Evolutionary conservation across 2,329 filamentous ascomycete species (phyloP).

Genomic region (Orbilia brochopaga): DNA sequence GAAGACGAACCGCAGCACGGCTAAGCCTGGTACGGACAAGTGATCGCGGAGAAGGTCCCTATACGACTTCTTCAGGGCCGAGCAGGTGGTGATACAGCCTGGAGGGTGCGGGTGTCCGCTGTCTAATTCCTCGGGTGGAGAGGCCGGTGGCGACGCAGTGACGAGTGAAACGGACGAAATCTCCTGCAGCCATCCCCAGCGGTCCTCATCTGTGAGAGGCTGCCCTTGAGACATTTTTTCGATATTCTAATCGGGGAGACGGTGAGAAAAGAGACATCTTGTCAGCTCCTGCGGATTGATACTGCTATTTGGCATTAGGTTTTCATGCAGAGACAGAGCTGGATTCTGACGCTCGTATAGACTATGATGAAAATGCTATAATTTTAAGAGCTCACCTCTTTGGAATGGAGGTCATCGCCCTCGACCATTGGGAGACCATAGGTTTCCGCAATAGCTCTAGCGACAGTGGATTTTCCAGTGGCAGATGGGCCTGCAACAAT

Average conservation of each 20-base stretch:
- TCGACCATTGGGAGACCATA: conserved; percentile 48
- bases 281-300: conserved; percentile 6
- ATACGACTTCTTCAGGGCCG: conserved; percentile 73
- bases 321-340: background rate
- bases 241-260: conserved; percentile 65
- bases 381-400: conserved; percentile 23
- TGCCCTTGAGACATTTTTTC: conserved; percentile 87
- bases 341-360: background rate
- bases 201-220: conserved; percentile 87
- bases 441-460: conserved; percentile 31
- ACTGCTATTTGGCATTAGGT: background rate
- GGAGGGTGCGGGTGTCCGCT: conserved; percentile 65
- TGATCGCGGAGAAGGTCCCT: conserved; percentile 39
- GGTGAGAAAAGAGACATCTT: background rate
- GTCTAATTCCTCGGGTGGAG: conserved; percentile 61
- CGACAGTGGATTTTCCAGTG: conserved; percentile 47
- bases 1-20: conserved; percentile 31
- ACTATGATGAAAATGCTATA: background rate
- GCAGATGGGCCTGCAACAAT: conserved; percentile 42
- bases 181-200: conserved; percentile 93
- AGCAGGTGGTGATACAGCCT: conserved; percentile 92
- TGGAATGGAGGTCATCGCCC: conserved; percentile 46
- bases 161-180: conserved; percentile 66
- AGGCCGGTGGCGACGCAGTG: conserved; percentile 18
- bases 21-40: conserved; percentile 19